Evolutionary conservation across 2,329 filamentous ascomycete genomes (phyloP).

Genomic region (Microcyclosporella mali): DNA sequence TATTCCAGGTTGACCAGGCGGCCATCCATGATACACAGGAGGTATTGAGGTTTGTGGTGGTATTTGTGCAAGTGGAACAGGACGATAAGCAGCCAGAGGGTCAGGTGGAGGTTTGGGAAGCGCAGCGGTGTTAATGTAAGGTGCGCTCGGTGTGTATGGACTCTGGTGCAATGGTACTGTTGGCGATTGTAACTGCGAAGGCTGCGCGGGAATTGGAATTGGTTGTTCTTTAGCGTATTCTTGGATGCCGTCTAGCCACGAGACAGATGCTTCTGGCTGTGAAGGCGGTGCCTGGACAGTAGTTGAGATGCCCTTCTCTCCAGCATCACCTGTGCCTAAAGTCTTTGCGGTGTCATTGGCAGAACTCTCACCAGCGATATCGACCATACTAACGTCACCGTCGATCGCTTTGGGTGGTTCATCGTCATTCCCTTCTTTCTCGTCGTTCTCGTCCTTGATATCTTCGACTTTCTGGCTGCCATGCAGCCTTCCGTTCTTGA

Average conservation of each 20-base stretch:
- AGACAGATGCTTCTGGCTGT: constrained; percentile 21
- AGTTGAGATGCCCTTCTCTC: too few species aligned
- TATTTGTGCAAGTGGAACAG: constrained; percentile 1
- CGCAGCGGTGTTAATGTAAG: constrained; percentile 11
- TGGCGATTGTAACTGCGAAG: not conserved
- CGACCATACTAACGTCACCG: not conserved
- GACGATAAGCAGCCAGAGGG: constrained; percentile 11
- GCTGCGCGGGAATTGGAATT: constrained; percentile 15
- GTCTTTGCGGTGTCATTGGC: not conserved
- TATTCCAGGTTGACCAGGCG: constrained; percentile 15
- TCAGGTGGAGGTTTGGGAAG: constrained; percentile 2
- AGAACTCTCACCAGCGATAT: not conserved
- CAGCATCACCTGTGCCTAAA: too few species aligned
- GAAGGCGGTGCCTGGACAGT: constrained; percentile 4
- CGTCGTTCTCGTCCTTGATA: constrained; percentile 19
- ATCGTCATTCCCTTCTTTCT: constrained; percentile 9
- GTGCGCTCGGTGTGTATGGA: constrained; percentile 15
- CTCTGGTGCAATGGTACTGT: constrained; percentile 2
- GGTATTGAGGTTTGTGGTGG: constrained; percentile 5
- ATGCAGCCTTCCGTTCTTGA: constrained; percentile 50
- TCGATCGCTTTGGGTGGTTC: constrained; percentile 4
- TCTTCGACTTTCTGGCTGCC: constrained; percentile 25
- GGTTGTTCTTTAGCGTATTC: constrained; percentile 34
- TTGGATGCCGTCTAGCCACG: constrained; percentile 41
- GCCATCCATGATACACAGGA: constrained; percentile 15